These are phyloP conservation scores for Pseudoperonospora humuli DNA, from an alignment of 352 stramenopile species.

Conservation along the genomic window DNA sequence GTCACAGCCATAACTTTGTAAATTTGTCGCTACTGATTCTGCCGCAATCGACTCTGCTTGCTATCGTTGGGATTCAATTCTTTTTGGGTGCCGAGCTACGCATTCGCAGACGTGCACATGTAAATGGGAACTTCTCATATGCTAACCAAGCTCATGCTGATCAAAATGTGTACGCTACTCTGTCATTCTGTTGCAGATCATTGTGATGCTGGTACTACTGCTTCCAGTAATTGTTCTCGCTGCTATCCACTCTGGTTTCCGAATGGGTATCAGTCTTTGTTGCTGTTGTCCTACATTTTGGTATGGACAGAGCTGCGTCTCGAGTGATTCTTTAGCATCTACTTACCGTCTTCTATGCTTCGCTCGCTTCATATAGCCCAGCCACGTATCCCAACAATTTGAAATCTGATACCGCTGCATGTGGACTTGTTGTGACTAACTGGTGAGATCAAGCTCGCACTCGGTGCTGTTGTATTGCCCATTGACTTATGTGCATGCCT, in stretches of 20 bases:
- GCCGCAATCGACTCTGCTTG: conserved; percentile 10
- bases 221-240: conserved; percentile 1
- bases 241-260: conserved; percentile 15
- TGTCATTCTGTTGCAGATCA: neutral
- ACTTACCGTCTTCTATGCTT: neutral
- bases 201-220: neutral
- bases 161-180: neutral
- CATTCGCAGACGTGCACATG: conserved; percentile 3
- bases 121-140: neutral
- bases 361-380: conserved; percentile 3
- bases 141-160: too few species aligned
- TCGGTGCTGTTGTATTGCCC: neutral
- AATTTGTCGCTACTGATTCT: conserved; percentile 5
- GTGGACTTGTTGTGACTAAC: conserved; percentile 17
- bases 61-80: conserved; percentile 1
- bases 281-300: conserved; percentile 23
- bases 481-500: too few species aligned
- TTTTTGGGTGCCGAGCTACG: conserved; percentile 1
- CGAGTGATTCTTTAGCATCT: too few species aligned
- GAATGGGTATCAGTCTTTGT: conserved; percentile 15
- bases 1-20: neutral
- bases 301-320: conserved; percentile 4
- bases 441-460: conserved; percentile 10
- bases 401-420: conserved; percentile 3
- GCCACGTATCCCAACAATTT: neutral